Percentiles rank a stretch among this genome's conserved stretches.
Conservation (phyloP, 495 filamentous ascomycete species). For the Corynascus novoguineensis region DNA sequence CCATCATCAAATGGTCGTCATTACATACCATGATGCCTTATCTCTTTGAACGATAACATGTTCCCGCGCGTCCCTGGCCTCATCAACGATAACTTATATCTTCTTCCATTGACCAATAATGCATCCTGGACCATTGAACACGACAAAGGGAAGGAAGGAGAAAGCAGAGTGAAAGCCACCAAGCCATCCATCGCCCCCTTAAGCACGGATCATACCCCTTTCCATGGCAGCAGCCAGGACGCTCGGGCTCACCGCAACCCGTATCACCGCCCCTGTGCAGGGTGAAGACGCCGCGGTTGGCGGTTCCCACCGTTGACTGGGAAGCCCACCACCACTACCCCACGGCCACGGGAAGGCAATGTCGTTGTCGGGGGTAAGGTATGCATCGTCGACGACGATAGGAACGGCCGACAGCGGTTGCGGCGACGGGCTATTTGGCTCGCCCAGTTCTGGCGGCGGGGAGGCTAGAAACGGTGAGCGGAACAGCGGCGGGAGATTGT, state of each 20-base stretch:
- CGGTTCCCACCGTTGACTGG: not conserved
- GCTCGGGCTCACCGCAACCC: slow-evolving; percentile 30
- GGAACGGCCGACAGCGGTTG: not conserved
- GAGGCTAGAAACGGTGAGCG: not conserved
- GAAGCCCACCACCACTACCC: not conserved
- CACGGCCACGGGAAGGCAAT: not conserved
- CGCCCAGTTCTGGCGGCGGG: not conserved
- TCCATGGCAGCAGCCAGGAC: too few relatives aligned
- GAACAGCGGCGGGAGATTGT: not conserved
- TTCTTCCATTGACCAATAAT: too few relatives aligned
- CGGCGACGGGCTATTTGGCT: not conserved
- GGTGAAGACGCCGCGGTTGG: not conserved
- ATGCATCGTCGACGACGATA: not conserved
- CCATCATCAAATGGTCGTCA: too few relatives aligned
- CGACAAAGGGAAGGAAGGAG: too few relatives aligned
- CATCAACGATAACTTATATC: too few relatives aligned
- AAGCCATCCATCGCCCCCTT: too few relatives aligned
- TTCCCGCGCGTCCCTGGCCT: too few relatives aligned
- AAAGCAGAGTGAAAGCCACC: too few relatives aligned
- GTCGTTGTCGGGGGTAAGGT: not conserved
- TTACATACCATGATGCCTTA: too few relatives aligned
- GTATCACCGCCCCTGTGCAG: slow-evolving; percentile 12
- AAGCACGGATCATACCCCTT: not conserved
- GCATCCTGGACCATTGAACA: too few relatives aligned
- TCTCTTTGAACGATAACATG: too few relatives aligned